A percentile compares a stretch with the other conserved stretches of the same genome.
phyloP scores from a whole-genome alignment of 768 basidiomycete genomes.

The Pulveroboletus sp. region DNA sequence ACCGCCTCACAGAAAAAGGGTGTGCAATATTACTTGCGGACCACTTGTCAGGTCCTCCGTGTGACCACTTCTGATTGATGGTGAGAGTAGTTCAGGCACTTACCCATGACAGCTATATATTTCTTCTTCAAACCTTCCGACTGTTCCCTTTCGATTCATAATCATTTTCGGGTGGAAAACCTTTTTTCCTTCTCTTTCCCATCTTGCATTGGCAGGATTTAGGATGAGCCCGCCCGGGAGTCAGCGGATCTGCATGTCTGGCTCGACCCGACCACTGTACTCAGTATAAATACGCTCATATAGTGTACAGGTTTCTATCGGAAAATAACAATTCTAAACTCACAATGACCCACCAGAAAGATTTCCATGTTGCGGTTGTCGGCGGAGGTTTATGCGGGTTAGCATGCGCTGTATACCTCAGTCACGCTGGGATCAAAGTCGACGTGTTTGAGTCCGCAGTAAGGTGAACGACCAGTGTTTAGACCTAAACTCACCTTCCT shows the following conservation, averaged over 20 bases:
- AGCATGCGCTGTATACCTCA: constrained; percentile 42
- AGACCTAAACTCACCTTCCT: neutral
- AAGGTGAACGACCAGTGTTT: neutral
- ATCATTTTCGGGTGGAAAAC: neutral
- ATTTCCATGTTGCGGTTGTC: constrained; percentile 48
- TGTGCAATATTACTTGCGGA: constrained; percentile 25
- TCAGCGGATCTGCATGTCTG: neutral
- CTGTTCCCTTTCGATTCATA: too few relatives aligned
- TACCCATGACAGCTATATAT: neutral
- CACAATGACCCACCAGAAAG: constrained; percentile 23
- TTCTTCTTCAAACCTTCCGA: neutral
- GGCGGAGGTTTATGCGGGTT: constrained; percentile 56
- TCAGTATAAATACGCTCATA: neutral
- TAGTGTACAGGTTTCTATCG: neutral
- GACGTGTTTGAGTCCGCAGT: constrained; percentile 54
- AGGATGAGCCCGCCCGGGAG: neutral
- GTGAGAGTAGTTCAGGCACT: neutral
- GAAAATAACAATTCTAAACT: neutral
- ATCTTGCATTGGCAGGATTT: neutral
- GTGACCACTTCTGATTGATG: constrained; percentile 16
- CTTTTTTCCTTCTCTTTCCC: neutral
- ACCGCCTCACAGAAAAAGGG: constrained; percentile 32
- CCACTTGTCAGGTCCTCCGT: constrained; percentile 5
- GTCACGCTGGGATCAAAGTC: constrained; percentile 39
- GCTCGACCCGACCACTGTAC: neutral